Evolutionary conservation across 805 yeast species (phyloP), one percentile per base, ranked within the genome.

Genomic region (Teunomyces funiuensis): DNA sequence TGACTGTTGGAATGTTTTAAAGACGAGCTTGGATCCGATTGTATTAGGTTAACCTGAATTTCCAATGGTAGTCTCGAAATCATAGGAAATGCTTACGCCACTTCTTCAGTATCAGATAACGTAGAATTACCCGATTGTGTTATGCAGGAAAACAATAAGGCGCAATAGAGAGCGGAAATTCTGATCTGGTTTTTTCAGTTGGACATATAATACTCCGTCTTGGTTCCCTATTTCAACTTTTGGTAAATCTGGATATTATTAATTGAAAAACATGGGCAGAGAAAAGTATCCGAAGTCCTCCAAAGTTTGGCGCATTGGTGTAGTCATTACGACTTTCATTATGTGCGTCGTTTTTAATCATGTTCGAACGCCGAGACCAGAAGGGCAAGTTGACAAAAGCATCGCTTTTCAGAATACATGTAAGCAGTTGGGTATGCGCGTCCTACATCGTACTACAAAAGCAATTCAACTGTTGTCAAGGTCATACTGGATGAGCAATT

Each of bases 11-110:
- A 52, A 36, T 54, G 47, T 42, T 66, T 66, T 37, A 66, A 58
- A 11, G 63, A 49, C 26, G 71, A 60, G 6, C 52, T 49, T 0
- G 76, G 76, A 3, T 51, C 54, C 4, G 57, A 50, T 15, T 47
- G 51, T 5, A 74, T 45, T 13, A 76, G 41, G 36, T 53, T 43
- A 2, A 71, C 58, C 40, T 73, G 73, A 7, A 76, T 60, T 49
- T 76, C 81, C 10, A 60, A 39, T 3, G 81, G 80, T 8, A 76
- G 59, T 5, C 44, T 37, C 11, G 45, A 30, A 9, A 47, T 30
- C 51, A 47, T 47, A 5, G 8, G 26, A 37, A 27, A n/a, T n/a
- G n/a, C n/a, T n/a, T n/a, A n/a, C n/a, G n/a, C 5, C 20, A 29
- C 11, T 2, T 29, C 16, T 13, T 29, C 16, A 4, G 4, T 15